A percentile compares a stretch with the other conserved stretches of the same genome.
Evolutionary conservation across 257 asterid genomes (phyloP).

Genomic region (Salvia rosmarinus): DNA sequence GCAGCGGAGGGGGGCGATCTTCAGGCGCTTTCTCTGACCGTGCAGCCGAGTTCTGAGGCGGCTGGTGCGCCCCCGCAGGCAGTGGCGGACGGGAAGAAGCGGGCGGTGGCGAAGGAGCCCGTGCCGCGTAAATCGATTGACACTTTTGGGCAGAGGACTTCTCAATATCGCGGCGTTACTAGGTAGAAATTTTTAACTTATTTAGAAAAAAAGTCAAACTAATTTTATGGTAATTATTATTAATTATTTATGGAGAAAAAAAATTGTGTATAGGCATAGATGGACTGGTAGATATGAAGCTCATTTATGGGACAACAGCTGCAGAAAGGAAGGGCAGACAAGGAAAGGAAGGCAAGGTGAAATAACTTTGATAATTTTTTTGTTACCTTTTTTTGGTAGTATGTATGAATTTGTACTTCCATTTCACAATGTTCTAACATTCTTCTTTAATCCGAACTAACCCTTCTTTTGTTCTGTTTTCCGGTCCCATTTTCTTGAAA

Average conservation of each 20-base stretch:
- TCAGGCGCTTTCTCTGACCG: slow-evolving; percentile 58
- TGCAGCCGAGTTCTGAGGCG: slow-evolving; percentile 42
- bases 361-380: too few species aligned
- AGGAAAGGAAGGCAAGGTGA: slow-evolving; percentile 91
- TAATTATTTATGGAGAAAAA: background rate
- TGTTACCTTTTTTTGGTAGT: background rate
- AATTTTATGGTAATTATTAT: background rate
- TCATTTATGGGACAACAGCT: slow-evolving; percentile 86
- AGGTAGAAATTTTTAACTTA: slow-evolving; percentile 42
- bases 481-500: slow-evolving; percentile 1
- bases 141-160: slow-evolving; percentile 83
- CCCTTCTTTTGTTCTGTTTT: slow-evolving; percentile 24
- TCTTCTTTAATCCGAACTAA: slow-evolving; percentile 31
- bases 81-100: slow-evolving; percentile 52
- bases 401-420: background rate
- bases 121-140: slow-evolving; percentile 73
- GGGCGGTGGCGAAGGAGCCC: slow-evolving; percentile 47
- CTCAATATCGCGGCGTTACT: slow-evolving; percentile 88
- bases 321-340: slow-evolving; percentile 87
- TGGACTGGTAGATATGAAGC: slow-evolving; percentile 95
- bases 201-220: too few species aligned
- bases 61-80: slow-evolving; percentile 29
- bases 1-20: slow-evolving; percentile 39
- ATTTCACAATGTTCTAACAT: slow-evolving; percentile 21
- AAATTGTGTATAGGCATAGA: slow-evolving; percentile 53